Evolutionary conservation across 148 eudicot species (phyloP), one percentile per base, ranked within the genome.

Genomic region (Chenopodium formosanum): DNA sequence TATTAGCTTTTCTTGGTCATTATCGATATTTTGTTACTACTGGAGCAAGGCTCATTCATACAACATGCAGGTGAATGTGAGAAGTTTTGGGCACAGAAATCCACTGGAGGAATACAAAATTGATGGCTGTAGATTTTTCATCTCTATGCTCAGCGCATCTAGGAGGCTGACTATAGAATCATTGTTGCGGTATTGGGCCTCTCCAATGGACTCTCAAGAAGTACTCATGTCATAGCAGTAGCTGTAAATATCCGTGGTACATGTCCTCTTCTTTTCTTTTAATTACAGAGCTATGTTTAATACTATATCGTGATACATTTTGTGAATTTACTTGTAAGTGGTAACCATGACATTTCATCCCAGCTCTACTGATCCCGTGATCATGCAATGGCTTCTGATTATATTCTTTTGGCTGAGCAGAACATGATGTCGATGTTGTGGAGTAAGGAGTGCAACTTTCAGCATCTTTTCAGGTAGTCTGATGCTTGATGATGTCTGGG

Each of bases 21-120:
- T 20, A 16, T 40, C 31, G 50, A 20, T 46, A 65, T 29, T 70
- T 25, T 19, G 16, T 32, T 82, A 53, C 56, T 23, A 66, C 70
- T 37, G 25, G 70, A 34, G 9, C 60, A 71, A 71, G 19, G 69
- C 86, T 89, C 47, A 85, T 78, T 40, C 23, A 79, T 40, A 67
- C 23, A 70, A 22, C 73, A 31, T 86, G 79, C 91, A 96, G 99
- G 99, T 94, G 70, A 96, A 94, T 82, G 98, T 96, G 80, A 89
- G 99, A 86, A 91, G 95, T 86, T 96, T 96, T 80, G 98, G 99
- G 81, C 98, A 96, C 82, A 94, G 98, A 79, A 91, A 94, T 85
- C 99, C 99, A 34, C 92, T 96, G 4, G 99, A 96, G 85, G 99
- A 94, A 76, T 96, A 96, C 86, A 96, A 96, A 86, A 96, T 96